phyloP scores from a whole-genome alignment of 2,329 filamentous ascomycete genomes.

The Lomentospora prolificans region DNA sequence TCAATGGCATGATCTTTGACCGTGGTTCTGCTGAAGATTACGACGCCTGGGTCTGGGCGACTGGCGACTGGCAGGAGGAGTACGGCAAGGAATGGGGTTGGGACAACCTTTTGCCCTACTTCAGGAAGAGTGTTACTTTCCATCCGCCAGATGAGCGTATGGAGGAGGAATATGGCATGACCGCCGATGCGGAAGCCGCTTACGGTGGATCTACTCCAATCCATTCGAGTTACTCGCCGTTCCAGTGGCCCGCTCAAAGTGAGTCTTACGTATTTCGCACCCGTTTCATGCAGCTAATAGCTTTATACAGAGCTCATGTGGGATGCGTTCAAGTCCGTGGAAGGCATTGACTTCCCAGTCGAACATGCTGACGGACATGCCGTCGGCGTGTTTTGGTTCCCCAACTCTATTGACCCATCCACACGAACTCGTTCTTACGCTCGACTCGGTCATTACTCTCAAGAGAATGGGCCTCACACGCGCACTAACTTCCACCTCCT shows the following conservation, averaged over 20 bases:
- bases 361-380: slow-evolving; percentile 18
- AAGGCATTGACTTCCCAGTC: slow-evolving; percentile 16
- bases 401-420: slow-evolving; percentile 19
- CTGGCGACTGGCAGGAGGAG: slow-evolving; percentile 7
- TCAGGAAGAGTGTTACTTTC: slow-evolving; percentile 11
- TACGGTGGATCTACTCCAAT: slow-evolving; percentile 11
- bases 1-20: slow-evolving; percentile 13
- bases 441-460: slow-evolving; percentile 19
- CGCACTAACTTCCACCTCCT: slow-evolving; percentile 12
- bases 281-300: background rate
- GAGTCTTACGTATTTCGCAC: too few relatives aligned
- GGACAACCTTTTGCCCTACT: slow-evolving; percentile 11
- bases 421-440: slow-evolving; percentile 19
- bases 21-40: slow-evolving; percentile 11
- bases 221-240: slow-evolving; percentile 12
- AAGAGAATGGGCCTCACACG: slow-evolving; percentile 10
- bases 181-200: slow-evolving; percentile 15
- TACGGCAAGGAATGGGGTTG: slow-evolving; percentile 8
- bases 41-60: slow-evolving; percentile 13
- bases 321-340: slow-evolving; percentile 13
- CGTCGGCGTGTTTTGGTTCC: slow-evolving; percentile 22
- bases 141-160: slow-evolving; percentile 14
- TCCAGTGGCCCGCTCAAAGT: slow-evolving; percentile 11
- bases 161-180: slow-evolving; percentile 15
- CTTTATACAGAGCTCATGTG: slow-evolving; percentile 8